These are phyloP conservation scores for Cocos nucifera DNA, from an alignment of 176 grass and related monocot species.

Conservation along the genomic window DNA sequence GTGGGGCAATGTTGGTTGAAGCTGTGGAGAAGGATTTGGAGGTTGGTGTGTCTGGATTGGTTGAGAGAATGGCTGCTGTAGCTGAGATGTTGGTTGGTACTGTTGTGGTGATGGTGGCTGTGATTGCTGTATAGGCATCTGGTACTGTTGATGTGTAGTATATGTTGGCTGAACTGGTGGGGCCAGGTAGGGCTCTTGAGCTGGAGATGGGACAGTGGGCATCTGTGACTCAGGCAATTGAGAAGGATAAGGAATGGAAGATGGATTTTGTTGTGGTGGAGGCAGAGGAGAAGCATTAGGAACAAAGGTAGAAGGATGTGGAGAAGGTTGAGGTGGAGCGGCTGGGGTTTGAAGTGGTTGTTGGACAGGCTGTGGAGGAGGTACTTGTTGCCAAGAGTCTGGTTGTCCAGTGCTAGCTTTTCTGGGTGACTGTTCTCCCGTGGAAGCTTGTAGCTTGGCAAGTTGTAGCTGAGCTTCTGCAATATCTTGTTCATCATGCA, in stretches of 20 bases:
- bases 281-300: background rate
- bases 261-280: constrained; percentile 27
- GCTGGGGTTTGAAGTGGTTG: constrained; percentile 30
- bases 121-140: constrained; percentile 17
- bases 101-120: constrained; percentile 24
- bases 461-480: constrained; percentile 61
- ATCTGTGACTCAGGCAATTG: constrained; percentile 37
- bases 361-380: constrained; percentile 31
- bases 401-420: no score
- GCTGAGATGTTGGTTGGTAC: constrained; percentile 36
- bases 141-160: constrained; percentile 42
- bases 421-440: constrained; percentile 7
- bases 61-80: constrained; percentile 34
- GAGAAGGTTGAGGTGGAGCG: constrained; percentile 22
- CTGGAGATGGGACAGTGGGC: constrained; percentile 19
- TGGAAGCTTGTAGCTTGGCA: constrained; percentile 47
- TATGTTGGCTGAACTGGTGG: constrained; percentile 37
- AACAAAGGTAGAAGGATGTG: constrained; percentile 33
- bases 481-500: constrained; percentile 86
- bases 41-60: constrained; percentile 22
- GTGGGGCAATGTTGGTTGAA: constrained; percentile 29
- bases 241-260: background rate
- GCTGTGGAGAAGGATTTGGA: constrained; percentile 31
- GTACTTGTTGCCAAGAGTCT: no score
- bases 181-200: constrained; percentile 20